Evolutionary conservation across 495 filamentous ascomycete genomes (phyloP), one percentile per base, ranked within the genome.

Genomic region (Penicillium bialowiezense): DNA sequence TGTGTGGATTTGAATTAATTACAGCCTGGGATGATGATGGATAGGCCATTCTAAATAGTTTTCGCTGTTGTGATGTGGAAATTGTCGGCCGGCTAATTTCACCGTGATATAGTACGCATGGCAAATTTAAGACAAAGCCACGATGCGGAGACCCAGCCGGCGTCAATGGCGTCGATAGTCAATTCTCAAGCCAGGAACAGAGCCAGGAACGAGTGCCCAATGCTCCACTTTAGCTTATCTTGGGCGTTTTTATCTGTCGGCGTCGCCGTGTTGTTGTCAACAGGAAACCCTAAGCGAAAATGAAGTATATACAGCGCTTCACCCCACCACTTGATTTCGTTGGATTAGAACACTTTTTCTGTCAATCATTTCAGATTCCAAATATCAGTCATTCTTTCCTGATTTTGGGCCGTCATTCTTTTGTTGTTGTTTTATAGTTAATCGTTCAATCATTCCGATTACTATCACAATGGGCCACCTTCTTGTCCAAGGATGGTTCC

Each of bases 81-180:
- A 8, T 41, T 26, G 23, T 28, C 29, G 29, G 13, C 19, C 46
- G 46, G 46, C 37, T 49, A 49, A n/a, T 49, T 41, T 35, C 14
- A 33, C 36, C 37, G 20, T 21, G 15, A 14, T 23, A 13, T 32
- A 13, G 7, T 13, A 7, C 12, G 29, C 7, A 8, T 3, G 36
- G 7, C 36, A 6, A 21, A 21, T 39, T 21, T 21, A 21, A 10
- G 36, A 39, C 36, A 39, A 39, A 39, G 20, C 17, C 38, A 35
- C 17, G 15, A 23, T 19, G 6, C 37, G 39, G 14, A 6, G 36
- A 19, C 24, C 44, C 44, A 39, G 31, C 10, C 8, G 46, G 46
- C 46, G 46, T 49, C 32, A 38, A 47, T 47, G 36, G 44, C 29
- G 14, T 29, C 17, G 10, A 19, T 33, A 34, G 39, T 33, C 18